Conservation (phyloP, 441 rosid genomes). For the Monsonia emarginata region DNA sequence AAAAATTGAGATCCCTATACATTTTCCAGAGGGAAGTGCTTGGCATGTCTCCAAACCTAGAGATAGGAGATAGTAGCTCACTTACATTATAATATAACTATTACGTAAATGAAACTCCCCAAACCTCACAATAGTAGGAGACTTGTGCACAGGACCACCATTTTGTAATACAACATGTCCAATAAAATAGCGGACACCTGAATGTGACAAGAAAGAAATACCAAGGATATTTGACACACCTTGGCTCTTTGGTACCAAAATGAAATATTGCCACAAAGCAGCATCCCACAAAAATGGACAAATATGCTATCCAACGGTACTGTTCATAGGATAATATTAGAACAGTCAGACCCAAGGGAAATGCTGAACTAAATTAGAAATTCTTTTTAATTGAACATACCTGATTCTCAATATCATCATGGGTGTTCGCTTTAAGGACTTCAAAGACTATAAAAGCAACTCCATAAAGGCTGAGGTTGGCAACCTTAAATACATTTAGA, state of each 20-base stretch:
- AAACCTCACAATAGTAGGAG: background rate
- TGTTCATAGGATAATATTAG: conserved; percentile 26
- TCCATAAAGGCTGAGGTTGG: conserved; percentile 78
- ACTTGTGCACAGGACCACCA: background rate
- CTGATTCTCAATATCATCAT: conserved; percentile 67
- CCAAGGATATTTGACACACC: conserved; percentile 33
- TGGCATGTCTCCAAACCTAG: background rate
- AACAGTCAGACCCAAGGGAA: conserved; percentile 10
- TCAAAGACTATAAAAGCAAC: conserved; percentile 63
- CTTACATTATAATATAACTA: background rate
- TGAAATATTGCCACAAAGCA: conserved; percentile 73
- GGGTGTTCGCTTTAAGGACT: conserved; percentile 34
- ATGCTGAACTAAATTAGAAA: conserved; percentile 3
- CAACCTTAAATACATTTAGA: conserved; percentile 40
- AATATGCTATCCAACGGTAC: conserved; percentile 91
- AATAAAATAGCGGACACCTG: background rate
- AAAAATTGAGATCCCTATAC: background rate
- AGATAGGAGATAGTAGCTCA: background rate
- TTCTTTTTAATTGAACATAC: conserved; percentile 22
- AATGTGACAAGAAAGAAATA: background rate
- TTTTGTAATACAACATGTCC: background rate
- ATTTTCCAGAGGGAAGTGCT: background rate
- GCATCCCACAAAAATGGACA: conserved; percentile 72
- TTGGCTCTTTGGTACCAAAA: conserved; percentile 74
- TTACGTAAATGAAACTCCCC: background rate